Evolutionary conservation across 495 filamentous ascomycete species (phyloP).

Genomic region (Xylaria nigripes): DNA sequence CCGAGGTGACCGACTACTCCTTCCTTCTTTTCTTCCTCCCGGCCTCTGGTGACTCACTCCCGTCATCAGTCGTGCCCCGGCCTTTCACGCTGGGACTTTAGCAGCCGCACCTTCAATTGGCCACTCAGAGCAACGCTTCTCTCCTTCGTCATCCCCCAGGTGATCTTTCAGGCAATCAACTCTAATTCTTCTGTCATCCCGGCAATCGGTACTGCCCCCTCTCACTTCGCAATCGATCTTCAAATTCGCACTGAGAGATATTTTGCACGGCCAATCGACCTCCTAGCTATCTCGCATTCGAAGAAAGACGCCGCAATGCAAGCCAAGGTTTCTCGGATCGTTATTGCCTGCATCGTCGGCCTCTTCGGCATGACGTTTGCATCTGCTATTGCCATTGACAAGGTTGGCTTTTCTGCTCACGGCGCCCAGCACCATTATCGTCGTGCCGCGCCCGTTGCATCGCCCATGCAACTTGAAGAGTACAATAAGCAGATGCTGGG

Average conservation of each 20-base stretch:
- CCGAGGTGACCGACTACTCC: neutral
- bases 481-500: no score
- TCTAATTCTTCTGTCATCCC: neutral
- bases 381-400: neutral
- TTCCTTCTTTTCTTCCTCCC: neutral
- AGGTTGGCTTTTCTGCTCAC: neutral
- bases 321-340: neutral
- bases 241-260: neutral
- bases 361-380: neutral
- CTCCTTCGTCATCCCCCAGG: neutral
- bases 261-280: neutral
- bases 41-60: neutral
- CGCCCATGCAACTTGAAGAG: neutral
- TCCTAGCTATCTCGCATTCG: neutral
- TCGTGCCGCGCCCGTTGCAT: neutral
- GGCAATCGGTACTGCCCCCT: neutral
- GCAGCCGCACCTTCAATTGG: neutral
- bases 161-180: neutral
- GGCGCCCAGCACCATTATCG: neutral
- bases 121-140: no score
- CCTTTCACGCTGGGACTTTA: neutral
- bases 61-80: neutral
- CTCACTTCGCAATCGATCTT: neutral
- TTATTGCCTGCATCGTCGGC: neutral
- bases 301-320: neutral